These are phyloP conservation scores for Starmerella khaoyaiensis DNA, from an alignment of 805 yeast genomes.

Conservation along the genomic window DNA sequence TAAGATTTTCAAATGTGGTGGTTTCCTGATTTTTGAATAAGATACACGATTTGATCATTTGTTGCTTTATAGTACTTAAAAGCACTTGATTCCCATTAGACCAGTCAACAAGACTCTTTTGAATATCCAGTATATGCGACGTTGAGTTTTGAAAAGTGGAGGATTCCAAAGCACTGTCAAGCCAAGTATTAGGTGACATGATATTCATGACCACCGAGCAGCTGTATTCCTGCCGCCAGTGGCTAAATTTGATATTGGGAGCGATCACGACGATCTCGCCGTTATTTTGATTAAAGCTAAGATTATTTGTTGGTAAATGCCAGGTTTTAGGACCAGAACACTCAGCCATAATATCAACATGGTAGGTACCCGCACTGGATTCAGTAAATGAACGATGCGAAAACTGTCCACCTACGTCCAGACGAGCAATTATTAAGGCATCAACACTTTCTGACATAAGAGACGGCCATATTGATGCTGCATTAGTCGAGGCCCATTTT, in stretches of 20 bases:
- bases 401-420: slow-evolving; percentile 10
- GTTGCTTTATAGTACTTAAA: no score
- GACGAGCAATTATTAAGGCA: slow-evolving; percentile 9
- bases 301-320: slow-evolving; percentile 2
- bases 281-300: slow-evolving; percentile 8
- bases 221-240: slow-evolving; percentile 14
- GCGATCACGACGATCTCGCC: slow-evolving; percentile 10
- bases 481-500: not conserved
- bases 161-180: not conserved
- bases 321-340: slow-evolving; percentile 13
- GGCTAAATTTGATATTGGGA: slow-evolving; percentile 1
- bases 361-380: slow-evolving; percentile 1
- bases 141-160: not conserved
- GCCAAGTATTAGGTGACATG: slow-evolving; percentile 5
- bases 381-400: not conserved
- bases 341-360: slow-evolving; percentile 4
- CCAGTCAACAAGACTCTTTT: not conserved
- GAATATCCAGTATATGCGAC: not conserved
- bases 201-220: not conserved
- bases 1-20: no score
- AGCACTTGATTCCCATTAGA: no score
- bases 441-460: slow-evolving; percentile 9
- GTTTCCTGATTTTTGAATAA: no score
- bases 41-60: no score
- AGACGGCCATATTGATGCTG: not conserved